A percentile compares a stretch with the other conserved stretches of the same genome.
These are phyloP conservation scores for Lentinula aciculospora DNA, from an alignment of 768 basidiomycete genomes.

Conservation along the genomic window DNA sequence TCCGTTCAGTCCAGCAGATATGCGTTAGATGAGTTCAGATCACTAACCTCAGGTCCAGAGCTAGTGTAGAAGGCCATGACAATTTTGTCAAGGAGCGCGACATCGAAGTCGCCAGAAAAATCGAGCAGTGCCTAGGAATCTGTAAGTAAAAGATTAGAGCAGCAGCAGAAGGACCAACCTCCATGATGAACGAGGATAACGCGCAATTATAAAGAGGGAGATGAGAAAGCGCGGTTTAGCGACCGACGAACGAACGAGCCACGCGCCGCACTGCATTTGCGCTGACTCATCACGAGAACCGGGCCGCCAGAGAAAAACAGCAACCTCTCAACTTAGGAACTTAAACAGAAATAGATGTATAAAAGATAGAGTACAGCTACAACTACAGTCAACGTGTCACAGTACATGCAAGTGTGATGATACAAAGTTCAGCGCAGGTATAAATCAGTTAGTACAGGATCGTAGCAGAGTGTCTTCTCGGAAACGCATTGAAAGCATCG, in stretches of 20 bases:
- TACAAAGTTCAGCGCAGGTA: too few species aligned
- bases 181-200: constrained; percentile 31
- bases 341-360: too few species aligned
- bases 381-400: too few species aligned
- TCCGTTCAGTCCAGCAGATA: constrained; percentile 8
- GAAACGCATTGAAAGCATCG: not conserved
- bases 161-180: constrained; percentile 27
- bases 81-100: constrained; percentile 88
- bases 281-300: not conserved
- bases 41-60: constrained; percentile 70
- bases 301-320: not conserved
- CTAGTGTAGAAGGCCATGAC: constrained; percentile 90
- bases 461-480: too few species aligned
- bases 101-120: constrained; percentile 92
- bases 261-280: not conserved
- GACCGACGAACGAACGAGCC: not conserved
- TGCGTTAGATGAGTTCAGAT: constrained; percentile 6
- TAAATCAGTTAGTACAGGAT: too few species aligned
- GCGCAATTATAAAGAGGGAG: constrained; percentile 1
- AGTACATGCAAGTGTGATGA: too few species aligned
- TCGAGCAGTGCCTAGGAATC: constrained; percentile 74
- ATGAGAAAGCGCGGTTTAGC: constrained; percentile 4
- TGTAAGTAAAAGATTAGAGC: constrained; percentile 16
- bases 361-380: too few species aligned
- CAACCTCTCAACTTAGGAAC: not conserved